Base-by-base conservation (phyloP, 257 asterid species). In the Ilex asprella region DNA sequence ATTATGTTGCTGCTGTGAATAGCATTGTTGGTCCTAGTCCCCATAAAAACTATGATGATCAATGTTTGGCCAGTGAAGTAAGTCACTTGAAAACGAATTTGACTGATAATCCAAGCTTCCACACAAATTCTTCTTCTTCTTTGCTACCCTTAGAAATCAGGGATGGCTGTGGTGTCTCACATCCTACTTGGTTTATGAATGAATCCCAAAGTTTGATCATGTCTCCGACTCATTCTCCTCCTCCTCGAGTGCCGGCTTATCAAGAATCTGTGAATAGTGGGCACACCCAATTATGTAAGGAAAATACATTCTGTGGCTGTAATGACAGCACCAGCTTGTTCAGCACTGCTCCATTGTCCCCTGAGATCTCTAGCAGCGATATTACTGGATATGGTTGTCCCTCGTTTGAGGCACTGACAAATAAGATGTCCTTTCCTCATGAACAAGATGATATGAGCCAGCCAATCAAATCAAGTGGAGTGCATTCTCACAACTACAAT, bases 1-100 rank as follows among this genome's bases (percentile, higher is more conserved):
- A 81, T 62, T 86, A 81, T 66, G 91, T 81, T 66, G 85, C 71
- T 70, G 91, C 88, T 63, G 85, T 84, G 46, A 86, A 84, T 77
- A 83, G 85, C 52, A 67, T 83, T 32, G 73, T 64, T 51, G 87
- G 79, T 69, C 71, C 71, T 59, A 71, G 59, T 61, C 63, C 78
- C 56, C 70, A 54, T 49, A 78, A 58, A 57, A 30, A 61, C 75
- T 64, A 61, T 62, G 67, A 53, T 56, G 75, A 63, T 64, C 73
- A 76, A 52, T 49, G 64, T 66, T 67, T 70, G 59, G 67, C 64
- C 29, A 62, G 55, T 62, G 85, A 67, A 62, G 65, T 62, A 60
- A 69, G 57, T 63, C 69, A 69, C 52, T 61, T 71, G 71, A 53
- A 76, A 70, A 74, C 73, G 57, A 64, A 68, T 69, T 65, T 67